A percentile compares a stretch with the other conserved stretches of the same genome.
These are phyloP conservation scores for Lycium ferocissimum DNA, from an alignment of 257 asterid species.

Conservation along the genomic window DNA sequence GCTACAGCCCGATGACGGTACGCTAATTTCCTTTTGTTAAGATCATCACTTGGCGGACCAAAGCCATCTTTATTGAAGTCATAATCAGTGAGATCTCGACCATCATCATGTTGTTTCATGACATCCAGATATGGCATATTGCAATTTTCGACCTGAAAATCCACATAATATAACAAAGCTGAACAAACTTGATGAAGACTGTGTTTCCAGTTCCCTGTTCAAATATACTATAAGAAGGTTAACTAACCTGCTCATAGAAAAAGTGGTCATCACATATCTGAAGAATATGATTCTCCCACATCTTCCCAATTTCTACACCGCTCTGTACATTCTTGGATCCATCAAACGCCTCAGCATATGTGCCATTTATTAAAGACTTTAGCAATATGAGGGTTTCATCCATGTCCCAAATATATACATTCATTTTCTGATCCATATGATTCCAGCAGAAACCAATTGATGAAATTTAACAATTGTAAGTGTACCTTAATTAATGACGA, in stretches of 20 bases:
- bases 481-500: background rate
- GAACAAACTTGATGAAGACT: constrained; percentile 2
- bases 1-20: constrained; percentile 75
- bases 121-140: constrained; percentile 83
- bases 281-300: constrained; percentile 92
- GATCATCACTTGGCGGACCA: constrained; percentile 63
- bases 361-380: constrained; percentile 71
- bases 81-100: constrained; percentile 71
- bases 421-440: constrained; percentile 58
- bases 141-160: constrained; percentile 70
- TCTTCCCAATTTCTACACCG: constrained; percentile 75
- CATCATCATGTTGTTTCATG: constrained; percentile 71
- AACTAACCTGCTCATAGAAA: constrained; percentile 82
- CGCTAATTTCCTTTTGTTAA: constrained; percentile 72
- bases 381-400: constrained; percentile 96
- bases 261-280: constrained; percentile 75
- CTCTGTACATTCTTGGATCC: constrained; percentile 66
- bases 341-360: constrained; percentile 72
- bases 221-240: background rate
- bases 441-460: constrained; percentile 20
- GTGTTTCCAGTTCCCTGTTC: background rate
- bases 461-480: constrained; percentile 12
- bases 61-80: constrained; percentile 73
- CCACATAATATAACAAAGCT: constrained; percentile 24
- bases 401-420: constrained; percentile 97